Conservation (phyloP, 768 basidiomycete species). For the Psilocybe azurescens region DNA sequence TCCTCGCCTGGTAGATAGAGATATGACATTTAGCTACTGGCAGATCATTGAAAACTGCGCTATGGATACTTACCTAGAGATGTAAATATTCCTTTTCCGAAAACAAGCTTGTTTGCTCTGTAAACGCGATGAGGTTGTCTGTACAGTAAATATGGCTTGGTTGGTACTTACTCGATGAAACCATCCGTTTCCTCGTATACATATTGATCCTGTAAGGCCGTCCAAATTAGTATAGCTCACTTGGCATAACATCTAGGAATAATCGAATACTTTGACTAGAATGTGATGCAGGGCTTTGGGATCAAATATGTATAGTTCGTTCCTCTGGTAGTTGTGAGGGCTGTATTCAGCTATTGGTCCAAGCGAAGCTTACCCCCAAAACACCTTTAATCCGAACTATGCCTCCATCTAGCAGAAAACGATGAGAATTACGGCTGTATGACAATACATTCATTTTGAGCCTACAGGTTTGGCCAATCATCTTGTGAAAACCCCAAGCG, state of each 20-base stretch:
- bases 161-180: slow-evolving; percentile 30
- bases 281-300: slow-evolving; percentile 51
- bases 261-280: slow-evolving; percentile 37
- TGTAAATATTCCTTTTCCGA: slow-evolving; percentile 30
- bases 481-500: slow-evolving; percentile 17
- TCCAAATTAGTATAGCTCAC: background rate
- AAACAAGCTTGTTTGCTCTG: slow-evolving; percentile 21
- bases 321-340: slow-evolving; percentile 23
- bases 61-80: slow-evolving; percentile 24
- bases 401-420: slow-evolving; percentile 27
- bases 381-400: slow-evolving; percentile 36
- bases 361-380: slow-evolving; percentile 31
- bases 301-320: slow-evolving; percentile 46
- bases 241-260: background rate
- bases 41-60: background rate
- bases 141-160: background rate
- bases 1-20: slow-evolving; percentile 37
- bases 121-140: background rate
- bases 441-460: background rate
- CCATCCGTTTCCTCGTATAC: slow-evolving; percentile 32
- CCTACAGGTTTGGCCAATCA: slow-evolving; percentile 10
- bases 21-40: background rate
- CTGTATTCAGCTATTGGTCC: background rate
- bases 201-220: slow-evolving; percentile 31
- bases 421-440: background rate